Base-by-base conservation (phyloP, 1,139 yeast genomes). In the Candida sp. region DNA sequence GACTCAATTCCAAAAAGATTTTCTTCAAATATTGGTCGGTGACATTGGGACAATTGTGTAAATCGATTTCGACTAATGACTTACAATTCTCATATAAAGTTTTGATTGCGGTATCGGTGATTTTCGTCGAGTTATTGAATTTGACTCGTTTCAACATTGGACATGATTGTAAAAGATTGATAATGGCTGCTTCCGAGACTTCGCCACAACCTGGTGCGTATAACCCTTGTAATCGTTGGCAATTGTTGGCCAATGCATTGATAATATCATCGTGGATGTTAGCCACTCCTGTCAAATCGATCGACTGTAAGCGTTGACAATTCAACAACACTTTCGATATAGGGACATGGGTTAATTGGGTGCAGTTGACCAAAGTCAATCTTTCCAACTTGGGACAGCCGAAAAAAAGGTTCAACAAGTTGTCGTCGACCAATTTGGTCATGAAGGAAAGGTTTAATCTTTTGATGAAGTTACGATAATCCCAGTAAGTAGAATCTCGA, bases 271-370 rank as follows among this genome's bases (percentile, higher is more conserved):
- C 96, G 48, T 73, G 78, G 42, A 73, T 70, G 50, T 77, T 81
- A 36, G 75, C 75, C 11, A 89, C 84, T n/a, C 95, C 93, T 0
- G 96, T 84, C 54, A 93, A 75, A 65, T 93, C 99, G 41, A 93
- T 84, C 36, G 96, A 87, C 60, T 88, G 95, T 46, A 93, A 67
- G 50, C 81, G 75, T 48, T 75, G 77, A 63, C 96, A 89, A 32
- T 81, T 79, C 43, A 70, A 61, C 38, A 91, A 64, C 8, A 90
- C 81, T 4, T 70, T 67, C 4, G 86, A 73, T 33, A 91, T 78
- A 7, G 91, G 82, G 3, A 46, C 56, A 50, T 84, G 82, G 0
- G 88, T 68, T 33, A 91, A 66, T 49, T 79, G 75, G 15, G 82
- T 75, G 62, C 97, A 91, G 55, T 85, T 87, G 8, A 89, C 91